These are phyloP conservation scores for Trichomonas vaginalis DNA, from an alignment of 208 protist species.

Conservation along the genomic window DNA sequence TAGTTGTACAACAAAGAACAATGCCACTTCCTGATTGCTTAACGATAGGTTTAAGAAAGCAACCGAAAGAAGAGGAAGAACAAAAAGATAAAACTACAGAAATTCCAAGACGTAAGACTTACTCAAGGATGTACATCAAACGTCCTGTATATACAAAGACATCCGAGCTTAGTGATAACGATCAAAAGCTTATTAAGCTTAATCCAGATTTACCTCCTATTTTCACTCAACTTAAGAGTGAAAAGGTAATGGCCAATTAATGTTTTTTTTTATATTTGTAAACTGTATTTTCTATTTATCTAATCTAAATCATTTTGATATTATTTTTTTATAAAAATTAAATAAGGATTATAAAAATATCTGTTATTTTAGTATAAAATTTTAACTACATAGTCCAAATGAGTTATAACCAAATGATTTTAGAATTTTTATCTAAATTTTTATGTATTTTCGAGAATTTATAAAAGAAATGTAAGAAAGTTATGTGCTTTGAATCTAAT, in stretches of 20 bases:
- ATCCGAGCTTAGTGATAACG: background rate
- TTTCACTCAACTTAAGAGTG: background rate
- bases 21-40: background rate
- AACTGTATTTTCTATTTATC: background rate
- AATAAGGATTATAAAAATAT: too few relatives aligned
- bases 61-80: background rate
- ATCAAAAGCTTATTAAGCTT: background rate
- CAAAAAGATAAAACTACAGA: background rate
- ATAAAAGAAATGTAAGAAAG: too few relatives aligned
- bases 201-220: background rate
- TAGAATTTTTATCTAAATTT: too few relatives aligned
- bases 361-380: too few relatives aligned
- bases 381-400: too few relatives aligned
- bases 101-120: background rate
- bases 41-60: background rate
- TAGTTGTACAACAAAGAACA: background rate
- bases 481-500: too few relatives aligned
- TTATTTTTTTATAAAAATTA: too few relatives aligned
- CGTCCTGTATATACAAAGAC: background rate
- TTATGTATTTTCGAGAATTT: too few relatives aligned
- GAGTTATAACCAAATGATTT: too few relatives aligned
- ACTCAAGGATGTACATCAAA: background rate
- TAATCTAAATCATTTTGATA: too few relatives aligned
- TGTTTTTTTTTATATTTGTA: background rate
- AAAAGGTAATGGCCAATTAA: background rate